Evolutionary conservation across 129 eudicot species (phyloP), one percentile per base, ranked within the genome.

Genomic region (Ambrosia trifida): DNA sequence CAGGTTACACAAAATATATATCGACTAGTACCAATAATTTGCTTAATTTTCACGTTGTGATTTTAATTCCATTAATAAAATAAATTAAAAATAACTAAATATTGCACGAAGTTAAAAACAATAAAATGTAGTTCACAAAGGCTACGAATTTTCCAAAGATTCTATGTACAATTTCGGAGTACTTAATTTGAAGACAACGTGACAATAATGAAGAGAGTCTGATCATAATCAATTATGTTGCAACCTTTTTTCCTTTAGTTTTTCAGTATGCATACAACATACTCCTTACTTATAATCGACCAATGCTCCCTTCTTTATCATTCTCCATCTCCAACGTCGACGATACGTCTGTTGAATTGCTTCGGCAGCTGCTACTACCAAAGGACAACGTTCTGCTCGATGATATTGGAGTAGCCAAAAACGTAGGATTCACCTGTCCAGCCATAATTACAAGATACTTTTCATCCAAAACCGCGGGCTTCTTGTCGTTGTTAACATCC

Each of bases 371-470:
- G n/a, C 79, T 74, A 20, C 86, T 82, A 5, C 87, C 78, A 66
- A 87, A 82, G 61, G 84, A 77, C 6, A 78, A 70, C 7, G 80
- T 64, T 56, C 78, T 69, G 62, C 88, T 83, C 7, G 81, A 78
- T 69, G 81, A 78, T 69, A 76, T 44, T 0, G 95, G 78, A 4
- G 90, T 88, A 2, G 90, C 95, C 62, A 88, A 57, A 51, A 63
- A 88, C 13, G 90, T 80, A 0, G 90, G 95, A 35, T 75, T 83
- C 10, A 51, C 84, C 16, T 88, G 81, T 0, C 95, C 90, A 0
- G 90, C 90, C 95, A 85, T 85, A 47, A 88, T 88, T 33, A 88
- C 90, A 11, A 88, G 50, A 52, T 70, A 82, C 75, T 85, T 83
- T 73, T 84, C 85, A 45, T 82, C 95, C 19, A 74, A 61, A 51